These are phyloP conservation scores for Dryadomyces quercivorus DNA, from an alignment of 2,329 filamentous ascomycete genomes.

Conservation along the genomic window DNA sequence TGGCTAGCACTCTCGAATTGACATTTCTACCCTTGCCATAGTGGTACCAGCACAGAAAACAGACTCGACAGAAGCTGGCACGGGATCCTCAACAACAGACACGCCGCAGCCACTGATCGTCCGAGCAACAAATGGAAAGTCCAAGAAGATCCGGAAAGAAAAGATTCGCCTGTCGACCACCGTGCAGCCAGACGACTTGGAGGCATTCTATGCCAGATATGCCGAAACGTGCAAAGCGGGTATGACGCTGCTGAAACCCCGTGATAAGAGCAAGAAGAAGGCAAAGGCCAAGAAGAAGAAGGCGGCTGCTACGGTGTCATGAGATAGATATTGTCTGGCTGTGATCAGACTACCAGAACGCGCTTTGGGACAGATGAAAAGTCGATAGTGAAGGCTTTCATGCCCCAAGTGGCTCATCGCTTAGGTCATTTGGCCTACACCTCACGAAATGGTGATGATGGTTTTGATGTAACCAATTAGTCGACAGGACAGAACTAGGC, in stretches of 20 bases:
- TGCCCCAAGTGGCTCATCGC: too few relatives aligned
- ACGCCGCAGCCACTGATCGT: slow-evolving; percentile 62
- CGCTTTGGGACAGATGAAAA: too few relatives aligned
- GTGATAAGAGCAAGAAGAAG: slow-evolving; percentile 80
- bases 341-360: too few relatives aligned
- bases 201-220: slow-evolving; percentile 72
- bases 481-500: too few relatives aligned
- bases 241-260: slow-evolving; percentile 83
- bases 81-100: slow-evolving; percentile 13
- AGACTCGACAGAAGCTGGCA: not conserved
- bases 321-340: not conserved
- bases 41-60: slow-evolving; percentile 6
- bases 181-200: slow-evolving; percentile 63
- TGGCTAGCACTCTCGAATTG: too few relatives aligned
- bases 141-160: slow-evolving; percentile 38
- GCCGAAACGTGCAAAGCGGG: slow-evolving; percentile 83
- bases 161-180: slow-evolving; percentile 73
- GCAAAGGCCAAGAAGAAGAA: slow-evolving; percentile 66
- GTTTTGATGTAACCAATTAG: too few relatives aligned
- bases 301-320: slow-evolving; percentile 16
- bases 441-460: too few relatives aligned
- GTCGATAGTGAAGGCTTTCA: too few relatives aligned
- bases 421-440: too few relatives aligned
- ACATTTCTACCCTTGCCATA: not conserved
- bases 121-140: slow-evolving; percentile 72